Evolutionary conservation across 495 filamentous ascomycete species (phyloP), one percentile per base, ranked within the genome.

Genomic region (Neurospora africana): DNA sequence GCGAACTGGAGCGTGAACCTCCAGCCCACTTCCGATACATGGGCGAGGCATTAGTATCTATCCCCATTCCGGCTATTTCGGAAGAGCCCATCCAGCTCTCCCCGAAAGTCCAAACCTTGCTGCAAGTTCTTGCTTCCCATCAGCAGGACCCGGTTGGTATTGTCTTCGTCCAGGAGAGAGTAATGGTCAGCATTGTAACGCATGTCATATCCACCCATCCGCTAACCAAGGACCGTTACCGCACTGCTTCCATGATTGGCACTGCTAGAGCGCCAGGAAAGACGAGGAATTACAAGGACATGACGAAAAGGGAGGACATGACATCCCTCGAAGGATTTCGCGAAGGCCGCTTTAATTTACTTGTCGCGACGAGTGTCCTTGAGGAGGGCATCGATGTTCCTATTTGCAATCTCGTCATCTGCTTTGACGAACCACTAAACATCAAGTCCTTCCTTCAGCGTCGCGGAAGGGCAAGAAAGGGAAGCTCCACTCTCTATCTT

Each of bases 341-440:
- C 21, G 75, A 77, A 3, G 93, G 94, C 10, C 82, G 81, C 5
- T 88, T 88, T 38, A 95, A 97, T 75, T 83, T 99, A 2, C 84
- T 99, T 11, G 81, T 99, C 8, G 87, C 93, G 0, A 98, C 95
- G 0, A 91, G 88, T 75, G 94, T 94, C 1, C 82, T 97, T 0
- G 95, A 98, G 80, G 95, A 99, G 81, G 95, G 95, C 0, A 92
- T 99, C 44, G 95, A 98, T 78, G 86, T 98, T 3, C 90, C 91
- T 10, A 89, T 90, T 8, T 98, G 95, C 78, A 92, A 95, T 75
- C 77, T 93, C 39, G 93, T 98, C 15, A 84, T 97, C n/a, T 95
- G 93, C 76, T 97, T 92, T 76, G 88, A 97, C 72, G 81, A 85
- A 44, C 93, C 93, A 5, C 78, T 83, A 7, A 95, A 91, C 70